A percentile compares a stretch with the other conserved stretches of the same genome.
Evolutionary conservation across 2,329 filamentous ascomycete genomes (phyloP).

Genomic region (Madurella mycetomatis): DNA sequence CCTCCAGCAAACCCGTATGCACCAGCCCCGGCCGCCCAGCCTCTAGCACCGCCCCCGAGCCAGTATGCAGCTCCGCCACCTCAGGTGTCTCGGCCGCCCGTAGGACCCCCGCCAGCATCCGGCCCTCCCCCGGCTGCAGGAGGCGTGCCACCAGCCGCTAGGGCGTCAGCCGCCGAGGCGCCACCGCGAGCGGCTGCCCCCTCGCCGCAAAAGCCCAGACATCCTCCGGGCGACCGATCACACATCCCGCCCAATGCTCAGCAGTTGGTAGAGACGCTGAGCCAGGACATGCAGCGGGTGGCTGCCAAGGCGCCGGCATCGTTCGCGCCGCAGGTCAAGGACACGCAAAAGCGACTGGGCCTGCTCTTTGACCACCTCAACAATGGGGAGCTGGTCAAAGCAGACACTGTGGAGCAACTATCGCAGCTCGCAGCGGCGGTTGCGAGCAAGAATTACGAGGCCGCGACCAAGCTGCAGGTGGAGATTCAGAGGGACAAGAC

Average conservation of each 20-base stretch:
- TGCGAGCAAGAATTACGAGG: conserved; percentile 63
- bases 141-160: conserved; percentile 35
- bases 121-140: conserved; percentile 31
- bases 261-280: conserved; percentile 76
- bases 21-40: conserved; percentile 37
- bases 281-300: conserved; percentile 81
- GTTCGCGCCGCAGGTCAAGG: conserved; percentile 84
- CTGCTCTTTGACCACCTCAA: conserved; percentile 97
- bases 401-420: conserved; percentile 68
- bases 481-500: conserved; percentile 73
- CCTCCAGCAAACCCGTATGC: conserved; percentile 45
- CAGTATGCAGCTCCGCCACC: conserved; percentile 59
- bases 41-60: conserved; percentile 29
- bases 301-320: conserved; percentile 79
- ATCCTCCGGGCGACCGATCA: conserved; percentile 81
- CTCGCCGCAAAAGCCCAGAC: conserved; percentile 53
- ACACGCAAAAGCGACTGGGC: conserved; percentile 87
- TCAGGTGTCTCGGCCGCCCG: conserved; percentile 37
- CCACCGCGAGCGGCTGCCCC: conserved; percentile 40
- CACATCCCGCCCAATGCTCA: conserved; percentile 78
- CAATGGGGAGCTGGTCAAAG: conserved; percentile 84
- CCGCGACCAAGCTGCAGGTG: conserved; percentile 64
- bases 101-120: conserved; percentile 40
- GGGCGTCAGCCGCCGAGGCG: conserved; percentile 29
- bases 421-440: conserved; percentile 61